Percentiles rank a stretch among this genome's conserved stretches.
Evolutionary conservation across 495 filamentous ascomycete species (phyloP).

Genomic region (Aspergillus saccharolyticus): DNA sequence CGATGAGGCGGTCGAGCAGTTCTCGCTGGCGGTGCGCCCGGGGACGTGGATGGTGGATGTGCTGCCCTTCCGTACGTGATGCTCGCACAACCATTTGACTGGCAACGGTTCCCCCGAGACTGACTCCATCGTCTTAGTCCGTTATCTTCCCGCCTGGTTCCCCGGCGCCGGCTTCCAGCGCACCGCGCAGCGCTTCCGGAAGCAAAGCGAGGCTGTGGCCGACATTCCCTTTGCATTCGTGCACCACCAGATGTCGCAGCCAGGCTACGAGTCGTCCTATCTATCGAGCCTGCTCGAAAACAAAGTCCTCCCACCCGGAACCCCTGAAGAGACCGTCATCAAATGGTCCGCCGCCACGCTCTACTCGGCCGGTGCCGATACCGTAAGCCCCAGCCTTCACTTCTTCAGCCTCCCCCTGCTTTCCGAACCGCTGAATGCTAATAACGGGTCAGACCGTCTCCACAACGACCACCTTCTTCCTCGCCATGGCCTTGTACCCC

Average conservation of each 20-base stretch:
- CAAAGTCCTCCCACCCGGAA: constrained; percentile 1
- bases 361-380: constrained; percentile 55
- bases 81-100: too few relatives aligned
- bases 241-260: constrained; percentile 34
- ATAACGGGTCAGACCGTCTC: constrained; percentile 28
- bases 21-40: constrained; percentile 31
- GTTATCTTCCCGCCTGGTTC: constrained; percentile 39
- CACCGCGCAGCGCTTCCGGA: constrained; percentile 31
- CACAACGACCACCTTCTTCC: constrained; percentile 31
- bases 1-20: constrained; percentile 32
- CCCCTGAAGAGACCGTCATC: constrained; percentile 26
- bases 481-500: constrained; percentile 41
- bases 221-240: constrained; percentile 43
- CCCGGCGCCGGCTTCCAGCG: constrained; percentile 47
- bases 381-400: constrained; percentile 13
- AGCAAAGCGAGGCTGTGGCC: constrained; percentile 19
- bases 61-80: constrained; percentile 20
- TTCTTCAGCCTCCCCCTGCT: too few relatives aligned
- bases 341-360: constrained; percentile 44
- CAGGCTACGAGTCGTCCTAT: constrained; percentile 32
- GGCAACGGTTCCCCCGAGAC: too few relatives aligned
- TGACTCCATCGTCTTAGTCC: neutral
- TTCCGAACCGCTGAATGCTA: neutral
- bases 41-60: constrained; percentile 42
- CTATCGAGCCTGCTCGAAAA: constrained; percentile 31